Evolutionary conservation across 2,329 filamentous ascomycete genomes (phyloP).

Genomic region (Talaromyces sp.): DNA sequence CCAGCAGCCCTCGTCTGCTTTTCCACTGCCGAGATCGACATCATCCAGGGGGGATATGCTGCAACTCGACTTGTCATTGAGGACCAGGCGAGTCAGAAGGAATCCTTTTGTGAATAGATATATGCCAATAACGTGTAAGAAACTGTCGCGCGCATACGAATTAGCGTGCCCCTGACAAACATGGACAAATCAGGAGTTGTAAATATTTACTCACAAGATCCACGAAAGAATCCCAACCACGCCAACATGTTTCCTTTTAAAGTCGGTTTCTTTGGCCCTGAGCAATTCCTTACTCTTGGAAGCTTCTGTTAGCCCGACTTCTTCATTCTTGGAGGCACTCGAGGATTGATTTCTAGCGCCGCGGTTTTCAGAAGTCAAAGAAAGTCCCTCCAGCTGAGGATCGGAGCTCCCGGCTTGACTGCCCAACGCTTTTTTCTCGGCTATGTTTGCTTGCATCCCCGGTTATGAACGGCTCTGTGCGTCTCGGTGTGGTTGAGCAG

Average conservation of each 20-base stretch:
- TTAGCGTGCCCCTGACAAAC: background rate
- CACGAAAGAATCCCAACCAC: slow-evolving; percentile 34
- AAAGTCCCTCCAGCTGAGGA: background rate
- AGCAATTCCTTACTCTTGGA: slow-evolving; percentile 23
- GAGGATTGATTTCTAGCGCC: background rate
- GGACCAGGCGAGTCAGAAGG: slow-evolving; percentile 76
- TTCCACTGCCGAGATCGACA: slow-evolving; percentile 13
- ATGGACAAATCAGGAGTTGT: background rate
- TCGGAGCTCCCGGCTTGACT: background rate
- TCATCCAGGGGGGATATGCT: slow-evolving; percentile 60
- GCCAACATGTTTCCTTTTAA: slow-evolving; percentile 34
- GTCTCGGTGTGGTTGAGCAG: background rate
- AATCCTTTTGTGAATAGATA: slow-evolving; percentile 94
- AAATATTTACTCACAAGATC: slow-evolving; percentile 32
- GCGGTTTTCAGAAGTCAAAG: background rate
- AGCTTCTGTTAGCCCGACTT: slow-evolving; percentile 14
- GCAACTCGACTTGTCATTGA: slow-evolving; percentile 72
- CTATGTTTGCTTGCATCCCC: background rate
- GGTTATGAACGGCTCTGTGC: background rate
- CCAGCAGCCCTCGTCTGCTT: slow-evolving; percentile 72
- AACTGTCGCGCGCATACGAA: slow-evolving; percentile 32
- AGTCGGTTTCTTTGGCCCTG: slow-evolving; percentile 30
- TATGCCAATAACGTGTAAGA: slow-evolving; percentile 74
- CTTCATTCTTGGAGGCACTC: background rate
- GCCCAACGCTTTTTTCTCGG: background rate